A percentile compares a stretch with the other conserved stretches of the same genome.
phyloP scores from a whole-genome alignment of 352 stramenopile species.

The Hyaloperonospora arabidopsidis region DNA sequence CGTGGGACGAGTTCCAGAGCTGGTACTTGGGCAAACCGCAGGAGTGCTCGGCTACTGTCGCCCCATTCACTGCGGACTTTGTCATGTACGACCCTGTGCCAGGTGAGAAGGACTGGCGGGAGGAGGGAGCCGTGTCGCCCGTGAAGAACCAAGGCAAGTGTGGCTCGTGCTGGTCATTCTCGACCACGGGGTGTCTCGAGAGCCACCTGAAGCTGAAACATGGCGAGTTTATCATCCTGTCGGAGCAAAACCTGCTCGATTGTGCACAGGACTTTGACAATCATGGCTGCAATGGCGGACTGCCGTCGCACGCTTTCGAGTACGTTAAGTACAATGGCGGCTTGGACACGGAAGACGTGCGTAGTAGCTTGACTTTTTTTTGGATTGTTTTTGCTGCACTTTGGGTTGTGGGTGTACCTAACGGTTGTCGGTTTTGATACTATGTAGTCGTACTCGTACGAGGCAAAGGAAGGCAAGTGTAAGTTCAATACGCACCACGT shows the following conservation, averaged over 20 bases:
- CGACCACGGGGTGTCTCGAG: slow-evolving; percentile 95
- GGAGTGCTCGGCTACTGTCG: slow-evolving; percentile 57
- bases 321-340: slow-evolving; percentile 90
- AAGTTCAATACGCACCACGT: slow-evolving; percentile 73
- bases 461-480: slow-evolving; percentile 69
- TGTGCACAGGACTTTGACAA: slow-evolving; percentile 91
- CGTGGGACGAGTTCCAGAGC: slow-evolving; percentile 70
- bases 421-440: not conserved
- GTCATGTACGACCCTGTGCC: slow-evolving; percentile 50
- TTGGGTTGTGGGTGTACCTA: not conserved
- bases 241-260: slow-evolving; percentile 97
- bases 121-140: slow-evolving; percentile 88
- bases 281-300: slow-evolving; percentile 93
- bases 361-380: not conserved
- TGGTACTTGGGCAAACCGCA: slow-evolving; percentile 62
- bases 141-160: slow-evolving; percentile 98
- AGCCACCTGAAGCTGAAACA: slow-evolving; percentile 93
- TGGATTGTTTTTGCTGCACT: no score
- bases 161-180: slow-evolving; percentile 99
- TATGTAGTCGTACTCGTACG: slow-evolving; percentile 57
- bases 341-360: slow-evolving; percentile 68
- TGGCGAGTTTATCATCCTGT: slow-evolving; percentile 88
- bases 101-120: slow-evolving; percentile 90
- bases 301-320: slow-evolving; percentile 96
- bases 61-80: slow-evolving; percentile 7